These are phyloP conservation scores for Chlamydomonas asymmetrica DNA, from an alignment of 139 green algal genomes.

Conservation along the genomic window DNA sequence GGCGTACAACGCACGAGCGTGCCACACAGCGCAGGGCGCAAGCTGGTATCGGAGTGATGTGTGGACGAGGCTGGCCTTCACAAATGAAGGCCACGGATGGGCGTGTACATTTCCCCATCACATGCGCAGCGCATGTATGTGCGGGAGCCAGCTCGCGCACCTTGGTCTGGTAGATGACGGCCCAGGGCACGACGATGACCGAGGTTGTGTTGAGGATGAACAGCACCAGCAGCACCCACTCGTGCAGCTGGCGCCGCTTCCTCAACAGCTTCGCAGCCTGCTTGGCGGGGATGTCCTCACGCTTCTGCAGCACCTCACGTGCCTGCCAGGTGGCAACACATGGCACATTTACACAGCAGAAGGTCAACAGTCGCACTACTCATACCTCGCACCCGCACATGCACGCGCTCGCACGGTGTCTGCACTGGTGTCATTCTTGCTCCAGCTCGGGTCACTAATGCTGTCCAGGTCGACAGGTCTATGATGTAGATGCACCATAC, in stretches of 20 bases:
- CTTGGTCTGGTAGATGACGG: conserved; percentile 43
- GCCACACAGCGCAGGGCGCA: too few species aligned
- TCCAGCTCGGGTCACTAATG: too few species aligned
- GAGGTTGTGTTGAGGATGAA: conserved; percentile 45
- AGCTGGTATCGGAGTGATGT: too few species aligned
- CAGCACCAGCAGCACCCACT: conserved; percentile 55
- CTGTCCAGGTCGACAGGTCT: too few species aligned
- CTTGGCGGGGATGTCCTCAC: background rate
- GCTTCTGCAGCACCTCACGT: background rate
- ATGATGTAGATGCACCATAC: too few species aligned
- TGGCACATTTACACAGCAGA: background rate
- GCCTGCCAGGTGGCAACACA: conserved; percentile 2
- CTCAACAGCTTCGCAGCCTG: background rate
- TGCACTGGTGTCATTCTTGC: too few species aligned
- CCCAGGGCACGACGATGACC: conserved; percentile 52
- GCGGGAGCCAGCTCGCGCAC: conserved; percentile 17
- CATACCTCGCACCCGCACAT: background rate
- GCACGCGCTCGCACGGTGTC: background rate
- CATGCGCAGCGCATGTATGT: background rate
- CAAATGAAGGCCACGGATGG: too few species aligned
- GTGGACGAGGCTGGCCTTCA: too few species aligned
- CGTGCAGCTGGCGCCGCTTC: conserved; percentile 6
- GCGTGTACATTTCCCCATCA: too few species aligned
- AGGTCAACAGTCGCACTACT: background rate
- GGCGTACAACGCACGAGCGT: too few species aligned